A percentile compares a stretch with the other conserved stretches of the same genome.
phyloP scores from a whole-genome alignment of 2,329 filamentous ascomycete genomes.

The Penicillium sp. region DNA sequence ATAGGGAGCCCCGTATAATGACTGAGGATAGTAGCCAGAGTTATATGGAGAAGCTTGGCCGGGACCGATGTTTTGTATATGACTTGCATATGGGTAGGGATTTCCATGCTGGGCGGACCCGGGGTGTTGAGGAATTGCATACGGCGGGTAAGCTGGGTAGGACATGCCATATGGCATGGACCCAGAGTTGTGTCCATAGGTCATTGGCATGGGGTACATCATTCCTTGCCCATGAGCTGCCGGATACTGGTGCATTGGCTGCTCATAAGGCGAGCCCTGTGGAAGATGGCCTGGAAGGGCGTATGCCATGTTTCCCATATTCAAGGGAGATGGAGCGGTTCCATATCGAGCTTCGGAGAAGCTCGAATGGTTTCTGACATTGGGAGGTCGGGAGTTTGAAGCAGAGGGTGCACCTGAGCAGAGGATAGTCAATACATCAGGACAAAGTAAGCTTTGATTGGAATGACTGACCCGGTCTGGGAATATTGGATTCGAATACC shows the following conservation, averaged over 20 bases:
- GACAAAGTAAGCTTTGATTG: not conserved
- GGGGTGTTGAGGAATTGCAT: slow-evolving; percentile 28
- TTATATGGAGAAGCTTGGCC: slow-evolving; percentile 26
- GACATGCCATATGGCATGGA: slow-evolving; percentile 26
- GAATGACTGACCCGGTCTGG: slow-evolving; percentile 14
- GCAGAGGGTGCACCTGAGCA: slow-evolving; percentile 7
- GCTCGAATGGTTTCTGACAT: slow-evolving; percentile 20
- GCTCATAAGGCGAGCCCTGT: slow-evolving; percentile 20
- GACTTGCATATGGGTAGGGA: slow-evolving; percentile 24
- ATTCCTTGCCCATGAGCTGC: slow-evolving; percentile 25
- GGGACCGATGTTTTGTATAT: slow-evolving; percentile 20
- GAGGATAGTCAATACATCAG: not conserved
- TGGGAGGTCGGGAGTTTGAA: slow-evolving; percentile 18
- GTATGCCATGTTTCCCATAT: slow-evolving; percentile 34
- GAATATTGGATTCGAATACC: slow-evolving; percentile 11
- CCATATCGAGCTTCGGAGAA: slow-evolving; percentile 25
- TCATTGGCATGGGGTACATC: slow-evolving; percentile 33
- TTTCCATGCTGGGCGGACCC: slow-evolving; percentile 15
- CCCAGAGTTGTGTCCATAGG: slow-evolving; percentile 22
- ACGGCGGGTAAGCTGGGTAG: slow-evolving; percentile 31
- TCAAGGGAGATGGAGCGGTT: slow-evolving; percentile 20
- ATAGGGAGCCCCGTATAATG: slow-evolving; percentile 24
- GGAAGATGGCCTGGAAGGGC: slow-evolving; percentile 28
- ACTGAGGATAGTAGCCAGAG: slow-evolving; percentile 27
- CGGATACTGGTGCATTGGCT: slow-evolving; percentile 30